phyloP scores from a whole-genome alignment of 2,329 filamentous ascomycete genomes.

The Aspergillus sp. region DNA sequence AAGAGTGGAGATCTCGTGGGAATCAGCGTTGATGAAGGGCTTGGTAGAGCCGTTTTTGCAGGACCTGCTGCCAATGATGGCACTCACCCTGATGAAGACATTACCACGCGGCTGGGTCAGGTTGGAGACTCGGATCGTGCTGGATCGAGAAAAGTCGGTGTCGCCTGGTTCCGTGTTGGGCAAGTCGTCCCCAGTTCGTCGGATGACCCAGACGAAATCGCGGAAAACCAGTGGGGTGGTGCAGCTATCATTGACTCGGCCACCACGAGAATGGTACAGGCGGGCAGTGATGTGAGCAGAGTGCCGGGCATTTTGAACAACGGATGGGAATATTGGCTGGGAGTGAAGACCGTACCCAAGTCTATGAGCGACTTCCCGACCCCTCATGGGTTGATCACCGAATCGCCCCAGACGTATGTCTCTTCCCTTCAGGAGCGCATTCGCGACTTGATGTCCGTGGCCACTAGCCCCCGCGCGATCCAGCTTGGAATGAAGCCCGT shows the following conservation, averaged over 20 bases:
- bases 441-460: slow-evolving; percentile 80
- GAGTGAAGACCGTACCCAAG: slow-evolving; percentile 65
- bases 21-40: slow-evolving; percentile 80
- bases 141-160: slow-evolving; percentile 52
- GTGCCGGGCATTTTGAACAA: slow-evolving; percentile 74
- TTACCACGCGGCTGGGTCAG: slow-evolving; percentile 44
- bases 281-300: slow-evolving; percentile 79
- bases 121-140: slow-evolving; percentile 22
- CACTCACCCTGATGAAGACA: slow-evolving; percentile 70
- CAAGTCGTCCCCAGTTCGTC: slow-evolving; percentile 58
- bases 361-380: slow-evolving; percentile 29
- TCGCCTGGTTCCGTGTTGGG: slow-evolving; percentile 91
- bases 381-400: slow-evolving; percentile 36
- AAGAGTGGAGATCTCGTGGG: slow-evolving; percentile 86
- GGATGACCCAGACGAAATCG: slow-evolving; percentile 56
- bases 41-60: slow-evolving; percentile 80
- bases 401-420: slow-evolving; percentile 47
- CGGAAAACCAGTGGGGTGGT: slow-evolving; percentile 77
- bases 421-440: slow-evolving; percentile 68
- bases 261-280: slow-evolving; percentile 85
- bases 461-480: slow-evolving; percentile 82
- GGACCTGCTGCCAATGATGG: slow-evolving; percentile 54
- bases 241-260: slow-evolving; percentile 82
- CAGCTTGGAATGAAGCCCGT: slow-evolving; percentile 84
- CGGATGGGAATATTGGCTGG: slow-evolving; percentile 88